Conservation (phyloP, 148 eudicot genomes). For the Mesembryanthemum crystallinum region DNA sequence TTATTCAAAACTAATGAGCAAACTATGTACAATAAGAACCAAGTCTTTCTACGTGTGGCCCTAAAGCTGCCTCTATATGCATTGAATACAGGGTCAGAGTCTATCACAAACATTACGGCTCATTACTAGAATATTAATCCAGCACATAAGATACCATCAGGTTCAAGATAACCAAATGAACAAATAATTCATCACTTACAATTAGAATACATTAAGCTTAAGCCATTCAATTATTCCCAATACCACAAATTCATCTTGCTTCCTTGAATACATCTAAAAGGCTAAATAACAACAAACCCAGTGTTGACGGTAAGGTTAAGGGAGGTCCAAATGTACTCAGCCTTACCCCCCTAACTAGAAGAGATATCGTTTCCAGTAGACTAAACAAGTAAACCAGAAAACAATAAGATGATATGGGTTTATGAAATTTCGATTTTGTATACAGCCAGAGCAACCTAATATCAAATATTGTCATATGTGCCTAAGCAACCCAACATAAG, state of each 20-base stretch:
- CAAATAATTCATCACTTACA: not conserved
- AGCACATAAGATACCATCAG: not conserved
- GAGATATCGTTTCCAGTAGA: no score
- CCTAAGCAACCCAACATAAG: not conserved
- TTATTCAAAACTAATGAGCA: not conserved
- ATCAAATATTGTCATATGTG: not conserved
- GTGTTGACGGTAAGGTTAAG: no score
- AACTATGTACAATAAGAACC: not conserved
- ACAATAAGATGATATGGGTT: not conserved
- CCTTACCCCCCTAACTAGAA: no score
- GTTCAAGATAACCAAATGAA: not conserved
- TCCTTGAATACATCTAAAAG: not conserved
- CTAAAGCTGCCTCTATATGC: not conserved
- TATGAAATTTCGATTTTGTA: not conserved
- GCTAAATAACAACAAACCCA: not conserved
- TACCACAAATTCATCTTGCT: not conserved
- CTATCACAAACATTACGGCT: not conserved
- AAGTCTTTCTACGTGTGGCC: not conserved
- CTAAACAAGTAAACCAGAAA: slow-evolving; percentile 1
- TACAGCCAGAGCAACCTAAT: not conserved
- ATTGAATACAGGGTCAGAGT: not conserved
- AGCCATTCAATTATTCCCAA: not conserved
- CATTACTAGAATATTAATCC: not conserved
- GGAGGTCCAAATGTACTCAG: no score
- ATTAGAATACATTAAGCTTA: not conserved